Percentiles rank a stretch among this genome's conserved stretches.
Evolutionary conservation across 1,284 basidiomycete genomes (phyloP).

Genomic region (Caloboletus inedulis): DNA sequence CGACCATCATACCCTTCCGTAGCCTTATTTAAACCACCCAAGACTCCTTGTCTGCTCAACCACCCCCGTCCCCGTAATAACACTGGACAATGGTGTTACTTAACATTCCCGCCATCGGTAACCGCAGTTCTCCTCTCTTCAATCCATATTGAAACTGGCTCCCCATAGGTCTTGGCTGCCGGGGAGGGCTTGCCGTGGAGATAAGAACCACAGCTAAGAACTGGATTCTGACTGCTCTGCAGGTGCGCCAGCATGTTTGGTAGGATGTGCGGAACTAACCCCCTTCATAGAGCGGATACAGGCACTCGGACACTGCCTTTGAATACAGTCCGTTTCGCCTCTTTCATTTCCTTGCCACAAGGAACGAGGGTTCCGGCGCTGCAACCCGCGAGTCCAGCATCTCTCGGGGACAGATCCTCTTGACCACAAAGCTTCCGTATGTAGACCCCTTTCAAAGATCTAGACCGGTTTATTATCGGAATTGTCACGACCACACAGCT

Average conservation of each 20-base stretch:
- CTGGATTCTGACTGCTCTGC: background rate
- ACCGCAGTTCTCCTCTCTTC: too few species aligned
- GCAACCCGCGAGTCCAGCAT: conserved; percentile 13
- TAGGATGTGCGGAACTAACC: background rate
- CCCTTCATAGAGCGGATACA: conserved; percentile 5
- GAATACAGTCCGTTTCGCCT: conserved; percentile 1
- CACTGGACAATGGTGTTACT: conserved; percentile 4
- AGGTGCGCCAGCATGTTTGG: background rate
- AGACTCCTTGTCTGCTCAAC: background rate
- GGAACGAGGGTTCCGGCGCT: conserved; percentile 10
- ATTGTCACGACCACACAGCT: background rate
- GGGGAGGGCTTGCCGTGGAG: background rate
- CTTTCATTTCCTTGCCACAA: background rate
- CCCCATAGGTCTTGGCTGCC: background rate
- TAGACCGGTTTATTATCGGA: background rate
- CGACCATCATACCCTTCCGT: background rate
- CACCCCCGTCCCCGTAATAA: background rate
- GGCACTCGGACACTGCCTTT: conserved; percentile 2
- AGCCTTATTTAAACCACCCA: background rate
- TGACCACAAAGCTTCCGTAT: conserved; percentile 12
- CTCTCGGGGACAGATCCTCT: conserved; percentile 9
- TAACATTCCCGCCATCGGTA: conserved; percentile 8
- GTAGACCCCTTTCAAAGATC: background rate
- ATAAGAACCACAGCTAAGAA: background rate
- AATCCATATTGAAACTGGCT: background rate